Percentiles rank a stretch among this genome's conserved stretches.
phyloP scores from a whole-genome alignment of 2,329 filamentous ascomycete genomes.

The Corinectria fuckeliana region DNA sequence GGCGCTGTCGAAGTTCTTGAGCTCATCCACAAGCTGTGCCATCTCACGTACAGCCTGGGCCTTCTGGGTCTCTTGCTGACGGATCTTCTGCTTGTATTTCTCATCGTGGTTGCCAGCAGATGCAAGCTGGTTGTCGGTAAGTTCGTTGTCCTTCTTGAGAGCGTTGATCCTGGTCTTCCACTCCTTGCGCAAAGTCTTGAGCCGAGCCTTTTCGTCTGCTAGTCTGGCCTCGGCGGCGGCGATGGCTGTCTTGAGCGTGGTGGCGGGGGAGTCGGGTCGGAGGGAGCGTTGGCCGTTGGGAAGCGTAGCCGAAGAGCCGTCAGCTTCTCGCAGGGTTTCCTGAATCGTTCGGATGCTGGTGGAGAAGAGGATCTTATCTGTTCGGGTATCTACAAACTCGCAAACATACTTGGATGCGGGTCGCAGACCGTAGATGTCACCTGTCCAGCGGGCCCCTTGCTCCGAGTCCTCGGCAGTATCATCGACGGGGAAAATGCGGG shows the following conservation, averaged over 20 bases:
- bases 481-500: slow-evolving; percentile 66
- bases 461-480: slow-evolving; percentile 42
- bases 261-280: slow-evolving; percentile 77
- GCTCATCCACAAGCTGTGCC: slow-evolving; percentile 58
- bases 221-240: slow-evolving; percentile 74
- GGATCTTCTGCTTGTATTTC: slow-evolving; percentile 75
- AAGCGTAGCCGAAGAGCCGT: slow-evolving; percentile 38
- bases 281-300: slow-evolving; percentile 64
- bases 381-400: slow-evolving; percentile 75
- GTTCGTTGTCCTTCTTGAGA: slow-evolving; percentile 76
- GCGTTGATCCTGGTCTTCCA: slow-evolving; percentile 73
- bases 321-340: slow-evolving; percentile 48
- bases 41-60: slow-evolving; percentile 67
- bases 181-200: slow-evolving; percentile 76
- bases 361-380: slow-evolving; percentile 71
- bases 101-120: slow-evolving; percentile 78
- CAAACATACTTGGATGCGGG: slow-evolving; percentile 79
- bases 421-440: slow-evolving; percentile 72
- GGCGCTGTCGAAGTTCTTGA: slow-evolving; percentile 69
- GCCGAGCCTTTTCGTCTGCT: slow-evolving; percentile 69
- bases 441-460: slow-evolving; percentile 68
- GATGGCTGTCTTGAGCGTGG: slow-evolving; percentile 79
- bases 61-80: slow-evolving; percentile 77
- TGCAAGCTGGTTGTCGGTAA: slow-evolving; percentile 68
- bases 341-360: slow-evolving; percentile 72